Percentiles rank a stretch among this genome's conserved stretches.
Evolutionary conservation across 176 grass and related monocot species (phyloP).

Genomic region (Saccharum spontaneum): DNA sequence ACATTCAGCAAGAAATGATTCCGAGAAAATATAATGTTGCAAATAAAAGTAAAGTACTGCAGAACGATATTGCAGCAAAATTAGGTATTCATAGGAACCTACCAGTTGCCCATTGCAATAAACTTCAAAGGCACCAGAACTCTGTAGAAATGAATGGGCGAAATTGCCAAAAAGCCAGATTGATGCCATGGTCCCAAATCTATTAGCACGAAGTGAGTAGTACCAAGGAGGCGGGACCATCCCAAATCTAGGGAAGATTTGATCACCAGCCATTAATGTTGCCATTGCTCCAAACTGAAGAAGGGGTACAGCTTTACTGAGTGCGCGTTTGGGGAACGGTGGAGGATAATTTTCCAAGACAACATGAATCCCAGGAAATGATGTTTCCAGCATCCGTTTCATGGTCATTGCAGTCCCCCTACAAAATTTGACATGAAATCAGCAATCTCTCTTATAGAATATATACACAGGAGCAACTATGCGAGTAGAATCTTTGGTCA

Average conservation of each 20-base stretch:
- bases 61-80: neutral
- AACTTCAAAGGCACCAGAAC: constrained; percentile 97
- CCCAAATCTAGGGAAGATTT: constrained; percentile 94
- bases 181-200: constrained; percentile 89
- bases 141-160: constrained; percentile 79
- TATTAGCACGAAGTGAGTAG: constrained; percentile 79
- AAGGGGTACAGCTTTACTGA: constrained; percentile 85
- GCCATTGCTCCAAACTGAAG: constrained; percentile 84
- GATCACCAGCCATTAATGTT: constrained; percentile 85
- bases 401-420: constrained; percentile 91
- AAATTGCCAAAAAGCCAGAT: constrained; percentile 92
- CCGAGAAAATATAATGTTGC: neutral
- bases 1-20: neutral
- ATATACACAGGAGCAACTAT: neutral
- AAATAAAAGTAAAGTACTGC: neutral
- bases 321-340: constrained; percentile 72
- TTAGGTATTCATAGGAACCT: constrained; percentile 38
- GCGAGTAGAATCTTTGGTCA: neutral
- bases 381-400: constrained; percentile 81
- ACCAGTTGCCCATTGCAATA: constrained; percentile 93
- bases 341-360: constrained; percentile 90
- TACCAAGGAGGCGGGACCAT: constrained; percentile 90
- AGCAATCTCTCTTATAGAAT: neutral
- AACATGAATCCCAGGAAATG: constrained; percentile 84
- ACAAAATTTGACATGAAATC: constrained; percentile 32